Evolutionary conservation across 257 asterid species (phyloP), one percentile per base, ranked within the genome.

Genomic region (Asclepias syriaca): DNA sequence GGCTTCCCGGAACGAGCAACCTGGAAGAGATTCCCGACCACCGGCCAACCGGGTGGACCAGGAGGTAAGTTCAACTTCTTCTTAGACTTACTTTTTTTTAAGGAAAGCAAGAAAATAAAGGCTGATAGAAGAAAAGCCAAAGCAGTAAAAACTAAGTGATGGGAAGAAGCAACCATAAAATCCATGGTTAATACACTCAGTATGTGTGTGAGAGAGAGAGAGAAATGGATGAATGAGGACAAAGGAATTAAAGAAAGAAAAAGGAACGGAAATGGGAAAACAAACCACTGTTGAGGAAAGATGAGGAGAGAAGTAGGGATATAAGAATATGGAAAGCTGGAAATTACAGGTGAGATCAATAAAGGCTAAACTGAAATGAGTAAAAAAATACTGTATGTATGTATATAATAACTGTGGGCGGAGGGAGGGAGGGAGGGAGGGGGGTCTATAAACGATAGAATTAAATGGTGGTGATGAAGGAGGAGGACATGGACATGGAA

Each of bases 31-130:
- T 91, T 94, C 0, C 98, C 98, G 34, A 91, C 95, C 0, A 94
- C 75, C 45, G 97, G 98, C 79, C 86, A 83, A 1, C 98, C 97
- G 3, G 96, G 94, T 0, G 97, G 97, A 1, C 98, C 97, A 3
- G 97, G 96, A 46, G 98, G 99, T 5, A 91, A 86, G 18, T 84
- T 86, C 46, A 79, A 85, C 57, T 80, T 84, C 54, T 80, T 84
- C 61, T 81, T 89, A 46, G 85, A 77, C 74, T 78, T 79, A 6
- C 88, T 46, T 49, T 85, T 87, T 2, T 2, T 34, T n/a, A 74
- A 76, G 10, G 89, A 56, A 4, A 84, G 16, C n/a, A 81, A 12
- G 82, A 89, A 82, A 67, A 93, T 69, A n/a, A 87, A 65, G 66
- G 58, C 74, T 2, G 90, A 87, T 16, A 85, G 0, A n/a, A 84